Base-by-base conservation (phyloP, 225 moss, liverwort and hornwort genomes). In the Takakia lepidozioides region DNA sequence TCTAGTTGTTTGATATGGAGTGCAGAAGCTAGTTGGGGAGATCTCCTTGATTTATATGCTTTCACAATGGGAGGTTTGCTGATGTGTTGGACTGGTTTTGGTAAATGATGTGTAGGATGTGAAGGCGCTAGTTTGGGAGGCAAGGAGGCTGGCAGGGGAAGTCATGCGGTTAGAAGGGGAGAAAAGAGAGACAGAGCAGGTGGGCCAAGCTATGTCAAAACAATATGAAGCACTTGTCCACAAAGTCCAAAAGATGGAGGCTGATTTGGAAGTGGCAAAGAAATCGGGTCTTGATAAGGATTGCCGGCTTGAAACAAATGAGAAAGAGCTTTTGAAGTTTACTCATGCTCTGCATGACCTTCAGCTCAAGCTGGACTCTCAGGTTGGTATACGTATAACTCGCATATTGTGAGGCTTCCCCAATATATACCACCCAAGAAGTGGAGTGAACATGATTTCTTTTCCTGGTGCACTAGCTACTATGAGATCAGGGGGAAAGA, bases 171-270 rank as follows among this genome's bases (percentile, higher is more conserved):
- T 71, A 52, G 71, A 77, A 66, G 53, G 54, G 26, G 84, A 73
- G 60, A 80, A 57, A 37, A 47, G 57, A 43, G 82, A 80, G 27
- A 52, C 70, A 51, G 80, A 76, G 46, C 65, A 24, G 67, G 48
- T 64, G 58, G 65, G 67, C 10, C 52, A 59, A 59, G 34, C 65
- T 19, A 70, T 69, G 38, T 54, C 71, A 44, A 65, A 65, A 56
- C 74, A 87, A 63, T 61, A 85, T 49, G 74, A 64, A 43, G 29
- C 59, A 55, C 49, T 80, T 17, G 58, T 78, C 60, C 66, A 82
- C 29, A 85, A 72, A 70, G 45, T 80, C 18, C 59, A 57, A 24
- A 38, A 57, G 44, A 48, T 85, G 39, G 87, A 92, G 67, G 50
- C 60, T 64, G 84, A 84, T 11, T 47, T 92, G 30, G 62, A 76